phyloP scores from a whole-genome alignment of 371 early-diverging fungal genomes.

The Dentiscutata heterogama region DNA sequence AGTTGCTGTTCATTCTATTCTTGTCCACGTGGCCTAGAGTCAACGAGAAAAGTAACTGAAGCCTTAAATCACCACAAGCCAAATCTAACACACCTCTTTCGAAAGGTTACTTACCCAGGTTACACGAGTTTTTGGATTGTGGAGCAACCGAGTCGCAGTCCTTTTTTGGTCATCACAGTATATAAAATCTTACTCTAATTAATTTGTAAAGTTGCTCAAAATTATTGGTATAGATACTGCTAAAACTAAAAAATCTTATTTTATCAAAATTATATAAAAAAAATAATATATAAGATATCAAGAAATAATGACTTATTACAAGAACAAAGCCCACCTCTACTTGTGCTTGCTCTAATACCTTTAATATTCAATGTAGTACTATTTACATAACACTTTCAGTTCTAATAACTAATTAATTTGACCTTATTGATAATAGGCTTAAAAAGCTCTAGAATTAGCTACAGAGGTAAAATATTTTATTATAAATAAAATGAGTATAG shows the following conservation, averaged over 20 bases:
- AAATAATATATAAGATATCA: background rate
- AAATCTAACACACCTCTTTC: too few species aligned
- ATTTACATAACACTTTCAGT: background rate
- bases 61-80: too few species aligned
- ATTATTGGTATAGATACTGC: background rate
- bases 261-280: background rate
- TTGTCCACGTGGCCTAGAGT: too few species aligned
- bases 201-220: background rate
- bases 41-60: too few species aligned
- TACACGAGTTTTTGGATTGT: too few species aligned
- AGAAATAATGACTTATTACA: background rate
- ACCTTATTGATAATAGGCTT: background rate
- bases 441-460: background rate
- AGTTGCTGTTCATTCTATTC: too few species aligned
- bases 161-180: too few species aligned
- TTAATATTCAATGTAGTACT: background rate
- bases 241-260: background rate
- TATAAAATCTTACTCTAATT: too few species aligned
- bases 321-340: too few species aligned
- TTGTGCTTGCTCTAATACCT: background rate
- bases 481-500: background rate
- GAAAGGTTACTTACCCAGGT: too few species aligned
- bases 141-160: too few species aligned
- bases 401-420: background rate
- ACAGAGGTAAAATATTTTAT: background rate